These are phyloP conservation scores for Candida incommunis DNA, from an alignment of 805 yeast genomes.

Conservation along the genomic window DNA sequence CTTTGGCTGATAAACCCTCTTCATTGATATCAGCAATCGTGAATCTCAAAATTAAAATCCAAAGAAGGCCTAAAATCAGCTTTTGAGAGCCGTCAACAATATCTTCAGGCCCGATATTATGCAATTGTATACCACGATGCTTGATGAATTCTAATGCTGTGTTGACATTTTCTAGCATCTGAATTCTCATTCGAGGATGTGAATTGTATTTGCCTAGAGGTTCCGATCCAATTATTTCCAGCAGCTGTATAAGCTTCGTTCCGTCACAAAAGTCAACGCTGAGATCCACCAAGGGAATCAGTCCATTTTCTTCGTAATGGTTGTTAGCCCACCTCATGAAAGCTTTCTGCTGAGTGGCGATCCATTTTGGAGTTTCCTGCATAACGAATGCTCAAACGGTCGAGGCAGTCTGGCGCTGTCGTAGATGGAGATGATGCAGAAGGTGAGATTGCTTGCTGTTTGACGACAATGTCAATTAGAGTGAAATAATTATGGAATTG, in stretches of 20 bases:
- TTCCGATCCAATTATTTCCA: conserved; percentile 24
- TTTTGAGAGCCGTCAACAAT: conserved; percentile 91
- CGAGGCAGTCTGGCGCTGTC: too few relatives aligned
- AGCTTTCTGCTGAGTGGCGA: conserved; percentile 25
- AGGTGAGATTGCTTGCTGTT: too few relatives aligned
- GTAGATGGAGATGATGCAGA: too few relatives aligned
- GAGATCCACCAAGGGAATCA: conserved; percentile 16
- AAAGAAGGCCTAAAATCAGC: conserved; percentile 76
- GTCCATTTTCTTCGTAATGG: conserved; percentile 16
- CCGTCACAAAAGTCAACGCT: conserved; percentile 21
- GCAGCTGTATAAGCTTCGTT: conserved; percentile 22
- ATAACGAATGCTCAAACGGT: background rate
- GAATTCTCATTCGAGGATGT: conserved; percentile 22
- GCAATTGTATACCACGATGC: conserved; percentile 21
- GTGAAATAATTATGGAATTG: too few relatives aligned
- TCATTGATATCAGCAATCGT: conserved; percentile 25
- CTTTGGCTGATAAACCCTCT: conserved; percentile 27
- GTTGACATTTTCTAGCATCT: conserved; percentile 25
- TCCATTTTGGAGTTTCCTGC: conserved; percentile 22
- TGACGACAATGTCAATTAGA: too few relatives aligned
- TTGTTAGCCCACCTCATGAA: conserved; percentile 27
- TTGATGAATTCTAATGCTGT: conserved; percentile 23
- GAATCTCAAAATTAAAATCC: conserved; percentile 36
- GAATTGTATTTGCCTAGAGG: conserved; percentile 20
- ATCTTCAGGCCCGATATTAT: conserved; percentile 52